Conservation (phyloP, 495 filamentous ascomycete genomes). For the Lindgomyces ingoldianus region DNA sequence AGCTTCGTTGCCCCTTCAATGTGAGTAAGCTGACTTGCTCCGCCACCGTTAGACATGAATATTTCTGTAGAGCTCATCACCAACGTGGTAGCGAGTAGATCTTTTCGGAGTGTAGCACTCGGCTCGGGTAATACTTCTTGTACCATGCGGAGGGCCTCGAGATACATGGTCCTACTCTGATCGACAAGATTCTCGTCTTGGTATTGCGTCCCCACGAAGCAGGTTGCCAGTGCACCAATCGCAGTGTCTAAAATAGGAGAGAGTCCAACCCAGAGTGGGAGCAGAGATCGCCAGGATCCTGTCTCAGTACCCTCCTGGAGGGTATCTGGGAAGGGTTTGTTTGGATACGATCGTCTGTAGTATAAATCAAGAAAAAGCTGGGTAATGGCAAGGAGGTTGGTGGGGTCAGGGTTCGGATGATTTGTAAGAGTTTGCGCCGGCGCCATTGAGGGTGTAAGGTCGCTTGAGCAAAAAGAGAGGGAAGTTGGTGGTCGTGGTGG, state of each 20-base stretch:
- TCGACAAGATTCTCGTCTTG: constrained; percentile 18
- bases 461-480: background rate
- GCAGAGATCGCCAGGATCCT: constrained; percentile 21
- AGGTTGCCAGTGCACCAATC: constrained; percentile 18
- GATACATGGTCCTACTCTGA: constrained; percentile 15
- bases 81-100: constrained; percentile 23
- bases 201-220: constrained; percentile 26
- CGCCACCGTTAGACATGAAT: constrained; percentile 24
- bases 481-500: background rate
- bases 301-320: constrained; percentile 12
- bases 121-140: constrained; percentile 13
- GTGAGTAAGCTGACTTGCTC: constrained; percentile 20
- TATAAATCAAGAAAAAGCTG: constrained; percentile 27
- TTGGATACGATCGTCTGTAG: constrained; percentile 13
- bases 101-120: background rate
- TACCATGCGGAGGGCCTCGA: constrained; percentile 19
- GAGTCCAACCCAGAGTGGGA: constrained; percentile 16
- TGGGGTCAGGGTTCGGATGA: constrained; percentile 11
- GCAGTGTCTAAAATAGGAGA: constrained; percentile 28
- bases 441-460: background rate
- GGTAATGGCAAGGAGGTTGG: constrained; percentile 12
- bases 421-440: background rate
- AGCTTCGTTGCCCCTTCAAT: constrained; percentile 28
- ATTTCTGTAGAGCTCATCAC: constrained; percentile 28
- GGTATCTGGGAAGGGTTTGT: background rate